Conservation (phyloP, 768 basidiomycete genomes). For the Amanita muscaria region DNA sequence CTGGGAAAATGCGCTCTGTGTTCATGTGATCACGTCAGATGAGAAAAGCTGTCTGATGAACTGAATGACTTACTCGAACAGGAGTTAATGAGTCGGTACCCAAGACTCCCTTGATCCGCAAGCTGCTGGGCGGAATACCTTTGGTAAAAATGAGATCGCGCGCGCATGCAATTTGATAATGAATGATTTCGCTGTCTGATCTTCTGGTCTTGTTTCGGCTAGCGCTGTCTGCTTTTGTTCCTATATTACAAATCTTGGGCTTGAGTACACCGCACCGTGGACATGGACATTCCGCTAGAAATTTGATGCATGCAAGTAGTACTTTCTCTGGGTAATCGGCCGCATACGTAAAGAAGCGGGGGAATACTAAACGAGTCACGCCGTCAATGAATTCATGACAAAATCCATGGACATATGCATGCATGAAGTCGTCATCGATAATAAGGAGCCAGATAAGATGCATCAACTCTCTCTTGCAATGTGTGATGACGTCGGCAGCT, state of each 20-base stretch:
- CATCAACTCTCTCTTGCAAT: slow-evolving; percentile 24
- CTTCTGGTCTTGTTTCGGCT: slow-evolving; percentile 6
- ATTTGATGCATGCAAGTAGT: slow-evolving; percentile 23
- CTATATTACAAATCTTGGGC: slow-evolving; percentile 20
- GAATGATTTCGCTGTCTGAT: not conserved
- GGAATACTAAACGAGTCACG: slow-evolving; percentile 22
- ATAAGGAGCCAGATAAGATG: slow-evolving; percentile 25
- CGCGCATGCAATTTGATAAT: not conserved
- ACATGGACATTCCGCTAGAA: slow-evolving; percentile 27
- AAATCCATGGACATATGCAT: slow-evolving; percentile 26
- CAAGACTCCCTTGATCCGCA: slow-evolving; percentile 12
- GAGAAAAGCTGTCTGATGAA: not conserved
- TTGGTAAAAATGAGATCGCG: slow-evolving; percentile 7
- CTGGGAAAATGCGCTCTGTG: slow-evolving; percentile 25
- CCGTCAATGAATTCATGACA: slow-evolving; percentile 23
- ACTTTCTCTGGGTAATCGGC: slow-evolving; percentile 32
- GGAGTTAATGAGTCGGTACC: slow-evolving; percentile 13
- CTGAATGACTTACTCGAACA: slow-evolving; percentile 8
- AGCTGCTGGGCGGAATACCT: slow-evolving; percentile 5
- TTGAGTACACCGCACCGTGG: slow-evolving; percentile 24
- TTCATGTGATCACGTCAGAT: not conserved
- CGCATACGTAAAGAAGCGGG: slow-evolving; percentile 25
- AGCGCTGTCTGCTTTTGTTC: slow-evolving; percentile 15
- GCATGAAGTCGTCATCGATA: slow-evolving; percentile 25
- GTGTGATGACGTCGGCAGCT: slow-evolving; percentile 15